Conservation (phyloP, 345 rosid species). For the Turritis glabra region DNA sequence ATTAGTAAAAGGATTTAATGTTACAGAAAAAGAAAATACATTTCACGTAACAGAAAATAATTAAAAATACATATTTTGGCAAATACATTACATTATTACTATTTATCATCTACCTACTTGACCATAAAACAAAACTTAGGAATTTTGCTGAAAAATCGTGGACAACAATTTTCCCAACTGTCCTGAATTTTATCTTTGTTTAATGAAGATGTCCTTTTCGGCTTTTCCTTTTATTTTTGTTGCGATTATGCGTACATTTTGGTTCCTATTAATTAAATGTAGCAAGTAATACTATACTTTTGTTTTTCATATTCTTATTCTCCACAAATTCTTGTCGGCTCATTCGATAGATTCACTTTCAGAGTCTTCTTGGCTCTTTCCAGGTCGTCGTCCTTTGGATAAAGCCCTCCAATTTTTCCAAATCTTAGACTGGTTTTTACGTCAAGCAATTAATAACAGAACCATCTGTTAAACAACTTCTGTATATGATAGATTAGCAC, state of each 20-base stretch:
- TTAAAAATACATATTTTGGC: neutral
- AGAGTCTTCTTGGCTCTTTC: constrained; percentile 18
- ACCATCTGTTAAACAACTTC: neutral
- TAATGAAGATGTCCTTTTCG: neutral
- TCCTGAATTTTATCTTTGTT: neutral
- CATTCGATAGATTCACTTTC: constrained; percentile 24
- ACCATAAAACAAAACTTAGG: neutral
- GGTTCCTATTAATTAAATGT: constrained; percentile 6
- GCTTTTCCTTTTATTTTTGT: neutral
- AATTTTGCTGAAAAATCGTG: neutral
- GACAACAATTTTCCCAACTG: neutral
- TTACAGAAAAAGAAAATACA: too few species aligned
- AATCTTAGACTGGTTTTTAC: neutral
- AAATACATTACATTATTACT: neutral
- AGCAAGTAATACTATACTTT: neutral
- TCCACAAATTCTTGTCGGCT: constrained; percentile 26
- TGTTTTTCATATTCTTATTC: constrained; percentile 2
- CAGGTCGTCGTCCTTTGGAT: neutral
- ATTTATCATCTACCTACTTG: neutral
- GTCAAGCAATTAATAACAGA: neutral
- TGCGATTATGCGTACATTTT: neutral
- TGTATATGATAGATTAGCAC: neutral
- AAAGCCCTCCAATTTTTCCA: neutral
- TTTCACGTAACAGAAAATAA: too few species aligned
- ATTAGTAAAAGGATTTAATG: too few species aligned